Percentiles rank a stretch among this genome's conserved stretches.
Evolutionary conservation across 164 flowering plant species (phyloP).

Genomic region (Magnolia officinalis): DNA sequence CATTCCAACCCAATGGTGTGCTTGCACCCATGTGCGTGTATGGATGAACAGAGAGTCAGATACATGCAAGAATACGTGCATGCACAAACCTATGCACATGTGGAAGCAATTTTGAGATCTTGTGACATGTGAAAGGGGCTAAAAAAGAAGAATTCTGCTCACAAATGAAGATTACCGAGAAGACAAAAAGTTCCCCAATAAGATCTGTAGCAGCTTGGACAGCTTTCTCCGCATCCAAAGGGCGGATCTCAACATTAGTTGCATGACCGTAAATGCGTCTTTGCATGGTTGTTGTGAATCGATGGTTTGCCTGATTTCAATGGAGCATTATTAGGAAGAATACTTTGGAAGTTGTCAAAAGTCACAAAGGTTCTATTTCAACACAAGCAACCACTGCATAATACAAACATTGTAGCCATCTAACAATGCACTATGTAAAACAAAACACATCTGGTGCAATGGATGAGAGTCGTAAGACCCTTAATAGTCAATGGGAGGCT

Average conservation of each 20-base stretch:
- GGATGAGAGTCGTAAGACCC: neutral
- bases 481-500: neutral
- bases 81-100: neutral
- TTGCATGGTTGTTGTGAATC: constrained; percentile 67
- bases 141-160: neutral
- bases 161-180: constrained; percentile 44
- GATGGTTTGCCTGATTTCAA: constrained; percentile 60
- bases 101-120: neutral
- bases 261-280: constrained; percentile 81
- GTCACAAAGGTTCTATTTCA: neutral
- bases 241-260: constrained; percentile 79
- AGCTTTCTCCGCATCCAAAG: constrained; percentile 89
- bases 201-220: constrained; percentile 90
- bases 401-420: neutral
- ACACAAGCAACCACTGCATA: neutral
- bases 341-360: neutral
- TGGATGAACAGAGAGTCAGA: neutral
- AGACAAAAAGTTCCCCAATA: constrained; percentile 80
- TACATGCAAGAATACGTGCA: neutral
- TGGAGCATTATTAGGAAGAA: neutral
- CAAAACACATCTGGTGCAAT: neutral
- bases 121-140: neutral
- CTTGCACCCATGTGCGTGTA: neutral
- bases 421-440: neutral
- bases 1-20: neutral